Percentiles rank a stretch among this genome's conserved stretches.
phyloP scores from a whole-genome alignment of 139 green algal genomes.

The Axilococcus clingmanii region DNA sequence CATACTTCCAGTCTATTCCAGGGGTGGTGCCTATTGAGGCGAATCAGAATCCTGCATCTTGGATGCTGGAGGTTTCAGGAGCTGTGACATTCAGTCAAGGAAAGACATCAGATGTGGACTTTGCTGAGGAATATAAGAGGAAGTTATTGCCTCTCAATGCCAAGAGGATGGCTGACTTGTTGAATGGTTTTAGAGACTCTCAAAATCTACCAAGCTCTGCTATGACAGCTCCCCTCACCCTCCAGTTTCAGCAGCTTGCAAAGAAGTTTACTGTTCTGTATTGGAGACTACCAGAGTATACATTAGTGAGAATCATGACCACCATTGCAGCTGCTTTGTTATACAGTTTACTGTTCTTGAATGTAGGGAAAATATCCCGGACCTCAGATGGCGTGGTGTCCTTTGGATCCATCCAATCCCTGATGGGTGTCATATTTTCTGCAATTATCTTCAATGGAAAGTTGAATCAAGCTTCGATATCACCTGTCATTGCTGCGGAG shows the following conservation, averaged over 20 bases:
- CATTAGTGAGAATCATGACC: conserved; percentile 20
- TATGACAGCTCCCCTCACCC: conserved; percentile 18
- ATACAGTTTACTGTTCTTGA: not conserved
- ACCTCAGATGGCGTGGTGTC: not conserved
- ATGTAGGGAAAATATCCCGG: not conserved
- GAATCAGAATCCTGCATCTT: conserved; percentile 34
- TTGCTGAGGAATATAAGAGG: conserved; percentile 23
- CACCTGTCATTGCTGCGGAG: conserved; percentile 1
- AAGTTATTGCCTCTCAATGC: conserved; percentile 14
- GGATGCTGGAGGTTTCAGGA: conserved; percentile 41
- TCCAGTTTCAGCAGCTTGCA: conserved; percentile 18
- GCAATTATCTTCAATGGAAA: conserved; percentile 26
- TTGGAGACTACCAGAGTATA: conserved; percentile 38
- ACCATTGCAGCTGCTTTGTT: conserved; percentile 20
- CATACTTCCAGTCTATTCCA: conserved; percentile 39
- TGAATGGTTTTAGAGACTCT: conserved; percentile 1
- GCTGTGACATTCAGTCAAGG: conserved; percentile 14
- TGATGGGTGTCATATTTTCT: conserved; percentile 17
- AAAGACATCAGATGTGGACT: conserved; percentile 15
- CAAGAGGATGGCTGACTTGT: conserved; percentile 9
- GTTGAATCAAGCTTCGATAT: conserved; percentile 33
- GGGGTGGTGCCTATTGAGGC: conserved; percentile 31
- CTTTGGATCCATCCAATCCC: too few relatives aligned
- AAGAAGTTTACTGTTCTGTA: conserved; percentile 27
- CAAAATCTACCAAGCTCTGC: conserved; percentile 15